These are phyloP conservation scores for Nakaseomyces nivariensis DNA, from an alignment of 1,139 yeast genomes.

Conservation along the genomic window DNA sequence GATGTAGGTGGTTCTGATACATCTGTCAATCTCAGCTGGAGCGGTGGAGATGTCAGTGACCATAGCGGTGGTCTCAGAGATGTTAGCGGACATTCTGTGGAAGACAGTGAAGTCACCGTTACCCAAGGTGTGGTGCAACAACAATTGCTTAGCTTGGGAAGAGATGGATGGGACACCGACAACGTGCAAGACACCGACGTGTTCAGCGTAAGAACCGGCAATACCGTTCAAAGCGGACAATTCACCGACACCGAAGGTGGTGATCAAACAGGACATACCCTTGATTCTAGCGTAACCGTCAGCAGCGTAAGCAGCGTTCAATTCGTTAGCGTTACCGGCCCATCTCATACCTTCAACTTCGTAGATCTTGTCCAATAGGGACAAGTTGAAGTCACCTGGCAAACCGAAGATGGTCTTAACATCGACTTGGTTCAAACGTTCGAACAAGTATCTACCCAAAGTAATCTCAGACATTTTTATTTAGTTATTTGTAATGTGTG, in stretches of 20 bases:
- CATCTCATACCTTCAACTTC: conserved; percentile 51
- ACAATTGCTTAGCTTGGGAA: conserved; percentile 54
- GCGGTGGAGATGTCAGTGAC: conserved; percentile 55
- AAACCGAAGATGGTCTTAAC: conserved; percentile 57
- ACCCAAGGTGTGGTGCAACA: conserved; percentile 63
- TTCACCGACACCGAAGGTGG: conserved; percentile 84
- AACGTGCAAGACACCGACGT: conserved; percentile 67
- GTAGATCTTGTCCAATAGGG: conserved; percentile 53
- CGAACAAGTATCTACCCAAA: conserved; percentile 54
- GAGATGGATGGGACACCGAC: conserved; percentile 66
- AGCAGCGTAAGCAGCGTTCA: conserved; percentile 63
- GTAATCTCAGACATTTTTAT: conserved; percentile 33
- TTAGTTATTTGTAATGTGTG: background rate
- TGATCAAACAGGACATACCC: conserved; percentile 50
- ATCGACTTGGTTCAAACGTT: conserved; percentile 41
- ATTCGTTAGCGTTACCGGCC: conserved; percentile 66
- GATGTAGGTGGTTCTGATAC: conserved; percentile 61
- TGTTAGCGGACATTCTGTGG: conserved; percentile 62
- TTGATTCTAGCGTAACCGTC: conserved; percentile 63
- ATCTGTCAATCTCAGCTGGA: conserved; percentile 60
- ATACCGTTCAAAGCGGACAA: conserved; percentile 76
- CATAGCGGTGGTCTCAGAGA: conserved; percentile 56
- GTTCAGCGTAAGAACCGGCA: conserved; percentile 75
- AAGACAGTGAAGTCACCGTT: conserved; percentile 79
- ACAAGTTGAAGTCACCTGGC: conserved; percentile 63